Evolutionary conservation across 73 alveolate genomes (phyloP), one percentile per base, ranked within the genome.

Genomic region (Stentor roeselii): DNA sequence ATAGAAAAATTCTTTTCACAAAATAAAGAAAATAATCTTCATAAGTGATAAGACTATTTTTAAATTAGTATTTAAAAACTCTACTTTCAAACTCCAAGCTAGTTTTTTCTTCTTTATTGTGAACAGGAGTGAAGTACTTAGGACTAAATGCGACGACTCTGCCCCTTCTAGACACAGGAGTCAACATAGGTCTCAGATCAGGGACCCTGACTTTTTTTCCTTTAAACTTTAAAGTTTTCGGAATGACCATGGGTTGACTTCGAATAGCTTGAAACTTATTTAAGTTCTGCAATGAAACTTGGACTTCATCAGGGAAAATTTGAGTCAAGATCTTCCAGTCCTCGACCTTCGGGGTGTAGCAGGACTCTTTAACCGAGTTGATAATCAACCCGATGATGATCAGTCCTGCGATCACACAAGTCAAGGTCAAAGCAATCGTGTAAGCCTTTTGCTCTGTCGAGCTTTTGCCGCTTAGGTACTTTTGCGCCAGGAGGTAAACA

Each of bases 101-200:
- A n/a, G n/a, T n/a, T n/a, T n/a, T n/a, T n/a, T n/a, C n/a, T n/a
- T n/a, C n/a, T n/a, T n/a, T 50, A 50, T 50, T 6, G 67, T 50
- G 6, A 11, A 21, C 41, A 67, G 80, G 80, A 1, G 80, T 67
- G 27, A 67, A 21, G 34, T 30, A 67, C 41, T 32, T 67, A 1
- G 80, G 80, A 21, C 41, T 67, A 67, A 67, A 67, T 21, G 42
- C 80, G 14, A 67, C 80, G 41, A 67, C 41, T 40, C 80, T 67
- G 50, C 42, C 37, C 34, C 80, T 40, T 67, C 80, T 36, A 30
- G n/a, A 21, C 37, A 67, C 41, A 0, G 80, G 80, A 21, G 80
- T 67, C 80, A 67, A 27, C 34, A 32, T 32, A 0, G 80, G 80
- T 32, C 41, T 67, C 41, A 67, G 2, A 1, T 21, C n/a, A 27